phyloP scores from a whole-genome alignment of 164 flowering plant genomes.

The Berberis vulgaris region DNA sequence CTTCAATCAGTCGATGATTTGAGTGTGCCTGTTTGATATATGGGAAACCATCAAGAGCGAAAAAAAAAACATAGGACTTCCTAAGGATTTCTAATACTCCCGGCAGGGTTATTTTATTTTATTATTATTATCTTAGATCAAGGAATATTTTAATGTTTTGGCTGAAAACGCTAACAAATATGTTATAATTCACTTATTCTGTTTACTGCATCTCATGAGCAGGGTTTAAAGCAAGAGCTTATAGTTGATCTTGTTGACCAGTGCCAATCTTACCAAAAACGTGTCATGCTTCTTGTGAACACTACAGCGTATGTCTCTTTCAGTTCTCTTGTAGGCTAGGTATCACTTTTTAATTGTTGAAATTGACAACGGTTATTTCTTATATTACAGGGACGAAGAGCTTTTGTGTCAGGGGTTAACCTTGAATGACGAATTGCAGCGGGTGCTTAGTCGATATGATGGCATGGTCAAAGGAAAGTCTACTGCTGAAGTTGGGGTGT shows the following conservation, averaged over 20 bases:
- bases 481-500: constrained; percentile 11
- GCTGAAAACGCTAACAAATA: neutral
- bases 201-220: constrained; percentile 16
- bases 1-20: too few relatives aligned
- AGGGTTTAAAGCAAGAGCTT: constrained; percentile 79
- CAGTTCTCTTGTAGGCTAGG: neutral
- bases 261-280: constrained; percentile 78
- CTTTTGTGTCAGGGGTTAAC: constrained; percentile 79
- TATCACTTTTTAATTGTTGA: constrained; percentile 1
- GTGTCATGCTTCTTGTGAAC: constrained; percentile 80
- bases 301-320: constrained; percentile 48
- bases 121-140: too few relatives aligned
- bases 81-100: too few relatives aligned
- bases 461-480: constrained; percentile 54
- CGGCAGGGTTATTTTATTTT: too few relatives aligned
- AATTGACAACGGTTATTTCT: constrained; percentile 9
- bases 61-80: too few relatives aligned
- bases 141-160: too few relatives aligned
- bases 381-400: constrained; percentile 63
- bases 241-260: constrained; percentile 94
- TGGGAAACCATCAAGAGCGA: too few relatives aligned
- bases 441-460: constrained; percentile 66
- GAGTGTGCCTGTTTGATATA: too few relatives aligned
- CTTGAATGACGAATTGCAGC: constrained; percentile 82
- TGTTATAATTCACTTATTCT: neutral